Conservation (phyloP, 768 basidiomycete species). For the Boletus rubroflammeus region DNA sequence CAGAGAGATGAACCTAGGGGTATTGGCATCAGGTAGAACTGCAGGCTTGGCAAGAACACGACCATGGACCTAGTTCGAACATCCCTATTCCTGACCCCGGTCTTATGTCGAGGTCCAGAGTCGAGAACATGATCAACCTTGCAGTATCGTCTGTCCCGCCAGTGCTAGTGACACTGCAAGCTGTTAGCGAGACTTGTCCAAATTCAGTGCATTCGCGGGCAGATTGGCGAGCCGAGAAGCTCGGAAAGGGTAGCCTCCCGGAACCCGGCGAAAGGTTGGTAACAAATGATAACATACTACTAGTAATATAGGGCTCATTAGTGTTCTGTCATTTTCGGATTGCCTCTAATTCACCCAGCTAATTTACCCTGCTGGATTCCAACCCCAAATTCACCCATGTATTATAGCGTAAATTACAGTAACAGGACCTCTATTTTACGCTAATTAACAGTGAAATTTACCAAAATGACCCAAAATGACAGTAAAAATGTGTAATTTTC, state of each 20-base stretch:
- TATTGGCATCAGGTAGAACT: not conserved
- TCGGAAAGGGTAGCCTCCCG: no score
- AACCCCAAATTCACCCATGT: not conserved
- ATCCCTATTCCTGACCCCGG: constrained; percentile 75
- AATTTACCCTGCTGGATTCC: not conserved
- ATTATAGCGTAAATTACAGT: not conserved
- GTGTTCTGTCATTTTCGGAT: not conserved
- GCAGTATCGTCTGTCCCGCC: not conserved
- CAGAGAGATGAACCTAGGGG: constrained; percentile 69
- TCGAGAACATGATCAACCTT: constrained; percentile 50
- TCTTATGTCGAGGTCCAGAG: constrained; percentile 69
- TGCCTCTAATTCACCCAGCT: not conserved
- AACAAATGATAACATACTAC: no score
- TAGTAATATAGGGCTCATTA: no score
- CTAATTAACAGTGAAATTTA: not conserved
- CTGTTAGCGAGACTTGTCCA: constrained; percentile 3
- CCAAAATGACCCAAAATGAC: not conserved
- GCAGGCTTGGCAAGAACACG: not conserved
- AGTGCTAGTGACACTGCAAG: not conserved
- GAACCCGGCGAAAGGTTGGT: no score
- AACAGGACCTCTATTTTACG: not conserved
- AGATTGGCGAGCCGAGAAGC: no score
- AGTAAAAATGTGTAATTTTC: not conserved
- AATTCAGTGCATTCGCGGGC: constrained; percentile 9
- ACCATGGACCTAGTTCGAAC: constrained; percentile 63